Percentiles rank a stretch among this genome's conserved stretches.
phyloP scores from a whole-genome alignment of 2,329 filamentous ascomycete genomes.

The Monosporascus sp. region DNA sequence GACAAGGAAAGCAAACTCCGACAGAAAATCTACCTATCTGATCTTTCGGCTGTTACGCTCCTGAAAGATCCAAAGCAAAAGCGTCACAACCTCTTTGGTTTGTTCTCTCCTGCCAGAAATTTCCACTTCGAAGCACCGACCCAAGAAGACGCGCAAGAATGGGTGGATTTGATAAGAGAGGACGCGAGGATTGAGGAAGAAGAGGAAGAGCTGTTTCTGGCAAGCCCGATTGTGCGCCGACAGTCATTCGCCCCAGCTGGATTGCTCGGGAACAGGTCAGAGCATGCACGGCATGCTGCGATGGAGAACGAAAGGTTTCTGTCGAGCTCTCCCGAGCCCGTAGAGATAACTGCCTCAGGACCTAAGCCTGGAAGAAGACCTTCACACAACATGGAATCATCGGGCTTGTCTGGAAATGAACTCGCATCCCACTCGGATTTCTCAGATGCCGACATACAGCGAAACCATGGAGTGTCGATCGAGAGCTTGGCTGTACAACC shows the following conservation, averaged over 20 bases:
- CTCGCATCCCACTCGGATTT: constrained; percentile 81
- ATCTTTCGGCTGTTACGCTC: constrained; percentile 84
- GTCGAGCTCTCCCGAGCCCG: constrained; percentile 59
- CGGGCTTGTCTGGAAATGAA: constrained; percentile 57
- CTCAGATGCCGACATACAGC: constrained; percentile 61
- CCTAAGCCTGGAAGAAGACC: constrained; percentile 39
- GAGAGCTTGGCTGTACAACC: constrained; percentile 43
- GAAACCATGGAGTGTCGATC: constrained; percentile 44
- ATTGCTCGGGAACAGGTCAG: constrained; percentile 17
- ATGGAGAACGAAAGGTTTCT: constrained; percentile 37
- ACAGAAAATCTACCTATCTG: constrained; percentile 80
- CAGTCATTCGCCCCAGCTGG: constrained; percentile 35
- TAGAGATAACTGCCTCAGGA: constrained; percentile 32
- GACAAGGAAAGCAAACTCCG: constrained; percentile 84
- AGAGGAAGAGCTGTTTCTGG: constrained; percentile 75
- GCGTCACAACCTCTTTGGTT: constrained; percentile 80
- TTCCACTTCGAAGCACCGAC: constrained; percentile 80
- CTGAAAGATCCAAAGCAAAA: constrained; percentile 87
- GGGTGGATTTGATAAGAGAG: constrained; percentile 75
- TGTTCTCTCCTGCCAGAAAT: constrained; percentile 88
- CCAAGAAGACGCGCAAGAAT: constrained; percentile 72
- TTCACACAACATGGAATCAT: constrained; percentile 61
- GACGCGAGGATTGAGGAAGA: constrained; percentile 84
- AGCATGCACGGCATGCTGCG: constrained; percentile 13
- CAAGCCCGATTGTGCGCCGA: constrained; percentile 56